Base-by-base conservation (phyloP, 2,329 filamentous ascomycete genomes). In the Dryadomyces sulphureus region DNA sequence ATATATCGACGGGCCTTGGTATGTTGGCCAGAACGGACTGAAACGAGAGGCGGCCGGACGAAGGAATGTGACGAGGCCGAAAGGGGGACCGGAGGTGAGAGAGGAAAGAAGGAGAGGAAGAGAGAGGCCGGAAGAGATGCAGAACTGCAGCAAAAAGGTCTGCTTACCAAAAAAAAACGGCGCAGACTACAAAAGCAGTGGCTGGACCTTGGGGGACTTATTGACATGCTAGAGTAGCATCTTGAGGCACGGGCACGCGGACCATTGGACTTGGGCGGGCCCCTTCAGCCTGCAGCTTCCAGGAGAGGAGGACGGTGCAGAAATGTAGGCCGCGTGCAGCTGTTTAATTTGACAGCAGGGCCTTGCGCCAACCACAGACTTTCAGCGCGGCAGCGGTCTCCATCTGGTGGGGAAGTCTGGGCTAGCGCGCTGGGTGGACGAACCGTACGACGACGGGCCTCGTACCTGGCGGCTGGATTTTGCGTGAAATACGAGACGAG, bases 171-270 rank as follows among this genome's bases (percentile, higher is more conserved):
- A 25, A 44, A 20, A n/a, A 34, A 21, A 22, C 27, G 36, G n/a
- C 17, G 27, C 27, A n/a, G 22, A 32, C 27, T 12, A 32, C 5
- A 7, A 4, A 9, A 14, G 27, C 27, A 14, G 27, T 17, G 34
- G 34, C 34, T 17, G 34, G 34, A 12, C n/a, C 16, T 17, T 12
- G 34, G 14, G 7, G 34, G 34, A 12, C n/a, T 7, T 41, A 20
- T 41, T 50, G 44, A 41, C 40, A 47, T 41, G 47, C 45, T 34
- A 45, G 42, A 47, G 48, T 49, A 45, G 48, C 45, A 47, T 49
- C 48, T 38, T 39, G 38, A 42, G 20, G 25, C 38, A 43, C 9
- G 27, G 32, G 35, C 42, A 36, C 27, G 30, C 27, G 24, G n/a
- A 22, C 48, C 24, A 46, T 49, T 51, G 47, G 47, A 7, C 17